A percentile compares a stretch with the other conserved stretches of the same genome.
Evolutionary conservation across 2,329 filamentous ascomycete species (phyloP).

Genomic region (Aspergillus sp.): DNA sequence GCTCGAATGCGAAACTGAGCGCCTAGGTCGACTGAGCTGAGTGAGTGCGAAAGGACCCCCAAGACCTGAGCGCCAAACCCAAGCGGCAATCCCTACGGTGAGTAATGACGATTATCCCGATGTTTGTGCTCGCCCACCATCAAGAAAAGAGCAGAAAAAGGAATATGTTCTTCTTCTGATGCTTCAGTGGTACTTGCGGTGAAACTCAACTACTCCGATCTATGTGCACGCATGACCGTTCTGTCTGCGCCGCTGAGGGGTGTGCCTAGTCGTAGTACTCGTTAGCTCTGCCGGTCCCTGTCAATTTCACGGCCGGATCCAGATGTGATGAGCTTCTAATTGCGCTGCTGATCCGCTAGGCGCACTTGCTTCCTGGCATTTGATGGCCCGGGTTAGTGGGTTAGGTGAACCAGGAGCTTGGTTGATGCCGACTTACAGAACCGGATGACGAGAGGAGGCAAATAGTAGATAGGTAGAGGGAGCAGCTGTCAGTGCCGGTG

Average conservation of each 20-base stretch:
- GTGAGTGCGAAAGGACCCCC: constrained; percentile 13
- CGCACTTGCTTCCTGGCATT: constrained; percentile 7
- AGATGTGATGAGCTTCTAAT: constrained; percentile 7
- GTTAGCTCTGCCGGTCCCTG: constrained; percentile 18
- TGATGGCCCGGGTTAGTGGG: constrained; percentile 13
- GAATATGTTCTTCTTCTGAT: constrained; percentile 20
- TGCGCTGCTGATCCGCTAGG: not conserved
- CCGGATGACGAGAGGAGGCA: not conserved
- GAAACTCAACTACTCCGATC: constrained; percentile 30
- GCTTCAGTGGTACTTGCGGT: constrained; percentile 22
- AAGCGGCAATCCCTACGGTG: constrained; percentile 13
- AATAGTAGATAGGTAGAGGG: not conserved
- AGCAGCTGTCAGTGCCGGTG: not conserved
- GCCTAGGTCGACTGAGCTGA: constrained; percentile 9
- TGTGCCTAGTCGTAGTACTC: constrained; percentile 24
- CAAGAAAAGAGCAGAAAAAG: constrained; percentile 11
- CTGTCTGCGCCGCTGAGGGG: constrained; percentile 30
- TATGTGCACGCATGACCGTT: constrained; percentile 40
- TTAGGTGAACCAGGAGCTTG: constrained; percentile 13
- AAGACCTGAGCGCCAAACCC: constrained; percentile 14
- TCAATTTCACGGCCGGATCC: constrained; percentile 7
- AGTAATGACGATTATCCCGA: constrained; percentile 1
- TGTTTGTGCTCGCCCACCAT: constrained; percentile 4
- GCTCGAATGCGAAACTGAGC: constrained; percentile 1
- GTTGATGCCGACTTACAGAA: constrained; percentile 7